Conservation (phyloP, 495 filamentous ascomycete genomes). For the Cetradonia linearis region DNA sequence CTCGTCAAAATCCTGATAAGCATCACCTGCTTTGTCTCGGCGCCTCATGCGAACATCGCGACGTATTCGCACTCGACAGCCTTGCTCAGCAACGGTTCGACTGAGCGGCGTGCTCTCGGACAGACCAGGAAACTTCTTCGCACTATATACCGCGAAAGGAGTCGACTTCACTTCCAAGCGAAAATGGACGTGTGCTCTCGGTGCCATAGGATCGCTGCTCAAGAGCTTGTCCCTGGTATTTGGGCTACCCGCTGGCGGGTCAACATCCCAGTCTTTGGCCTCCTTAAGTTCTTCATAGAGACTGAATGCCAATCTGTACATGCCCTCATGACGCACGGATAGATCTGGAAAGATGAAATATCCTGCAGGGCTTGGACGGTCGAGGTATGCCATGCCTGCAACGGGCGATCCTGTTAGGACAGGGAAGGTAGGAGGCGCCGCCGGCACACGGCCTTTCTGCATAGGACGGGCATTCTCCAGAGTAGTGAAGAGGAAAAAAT, state of each 20-base stretch:
- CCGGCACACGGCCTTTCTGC: constrained; percentile 65
- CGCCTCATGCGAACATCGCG: constrained; percentile 96
- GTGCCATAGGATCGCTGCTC: constrained; percentile 30
- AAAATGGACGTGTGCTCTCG: constrained; percentile 44
- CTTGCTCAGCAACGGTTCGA: constrained; percentile 88
- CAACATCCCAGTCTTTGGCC: constrained; percentile 50
- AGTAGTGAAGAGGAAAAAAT: constrained; percentile 95
- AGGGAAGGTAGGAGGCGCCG: constrained; percentile 56
- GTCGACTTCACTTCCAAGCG: constrained; percentile 84
- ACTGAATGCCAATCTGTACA: constrained; percentile 80
- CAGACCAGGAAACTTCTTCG: constrained; percentile 96
- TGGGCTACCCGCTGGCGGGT: constrained; percentile 29
- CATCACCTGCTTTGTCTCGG: constrained; percentile 53
- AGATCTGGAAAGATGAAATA: constrained; percentile 98
- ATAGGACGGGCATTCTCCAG: constrained; percentile 80
- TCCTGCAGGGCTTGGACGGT: constrained; percentile 80
- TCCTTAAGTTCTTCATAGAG: constrained; percentile 91
- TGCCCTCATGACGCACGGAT: constrained; percentile 91
- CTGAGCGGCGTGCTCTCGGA: constrained; percentile 84
- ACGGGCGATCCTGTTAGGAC: constrained; percentile 93
- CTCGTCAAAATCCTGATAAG: constrained; percentile 57
- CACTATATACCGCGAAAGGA: constrained; percentile 85
- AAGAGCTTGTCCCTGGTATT: constrained; percentile 23
- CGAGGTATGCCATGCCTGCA: constrained; percentile 92
- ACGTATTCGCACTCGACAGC: constrained; percentile 91